Evolutionary conservation across 2,329 filamentous ascomycete species (phyloP).

Genomic region (Fusarium sp.): DNA sequence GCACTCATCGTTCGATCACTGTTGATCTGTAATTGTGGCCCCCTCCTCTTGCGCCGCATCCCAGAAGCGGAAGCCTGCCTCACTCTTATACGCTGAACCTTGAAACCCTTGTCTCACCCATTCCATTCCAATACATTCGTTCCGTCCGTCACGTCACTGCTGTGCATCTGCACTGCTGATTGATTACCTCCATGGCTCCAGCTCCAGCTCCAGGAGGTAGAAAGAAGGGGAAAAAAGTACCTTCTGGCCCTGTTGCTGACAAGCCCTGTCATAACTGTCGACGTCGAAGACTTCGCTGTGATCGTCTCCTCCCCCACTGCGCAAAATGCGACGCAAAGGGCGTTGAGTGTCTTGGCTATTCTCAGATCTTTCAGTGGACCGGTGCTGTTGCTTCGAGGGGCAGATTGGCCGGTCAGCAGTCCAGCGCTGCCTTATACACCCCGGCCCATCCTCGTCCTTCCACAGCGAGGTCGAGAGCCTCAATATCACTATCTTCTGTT

Average conservation of each 20-base stretch:
- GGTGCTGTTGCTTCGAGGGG: constrained; percentile 60
- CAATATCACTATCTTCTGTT: constrained; percentile 31
- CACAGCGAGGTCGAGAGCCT: constrained; percentile 33
- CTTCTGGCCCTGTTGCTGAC: constrained; percentile 45
- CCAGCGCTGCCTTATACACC: constrained; percentile 51
- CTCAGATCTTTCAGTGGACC: constrained; percentile 67
- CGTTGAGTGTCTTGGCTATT: constrained; percentile 66
- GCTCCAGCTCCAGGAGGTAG: constrained; percentile 39
- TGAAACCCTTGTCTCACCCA: constrained; percentile 23
- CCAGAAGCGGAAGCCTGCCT: constrained; percentile 23
- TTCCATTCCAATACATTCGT: no score
- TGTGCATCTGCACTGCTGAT: constrained; percentile 1
- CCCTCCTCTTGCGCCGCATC: constrained; percentile 26
- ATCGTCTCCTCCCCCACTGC: constrained; percentile 64
- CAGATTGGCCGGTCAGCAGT: constrained; percentile 58
- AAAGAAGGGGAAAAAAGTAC: constrained; percentile 46
- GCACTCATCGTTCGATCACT: constrained; percentile 27
- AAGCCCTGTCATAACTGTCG: constrained; percentile 68
- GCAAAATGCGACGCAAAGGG: constrained; percentile 64
- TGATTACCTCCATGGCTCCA: not conserved
- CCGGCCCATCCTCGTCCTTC: constrained; percentile 21
- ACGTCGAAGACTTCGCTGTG: constrained; percentile 66
- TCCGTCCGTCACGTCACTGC: no score
- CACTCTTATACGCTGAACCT: constrained; percentile 36
- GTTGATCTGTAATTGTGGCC: constrained; percentile 38